phyloP scores from a whole-genome alignment of 768 basidiomycete genomes.

The Boletus reticulatus region DNA sequence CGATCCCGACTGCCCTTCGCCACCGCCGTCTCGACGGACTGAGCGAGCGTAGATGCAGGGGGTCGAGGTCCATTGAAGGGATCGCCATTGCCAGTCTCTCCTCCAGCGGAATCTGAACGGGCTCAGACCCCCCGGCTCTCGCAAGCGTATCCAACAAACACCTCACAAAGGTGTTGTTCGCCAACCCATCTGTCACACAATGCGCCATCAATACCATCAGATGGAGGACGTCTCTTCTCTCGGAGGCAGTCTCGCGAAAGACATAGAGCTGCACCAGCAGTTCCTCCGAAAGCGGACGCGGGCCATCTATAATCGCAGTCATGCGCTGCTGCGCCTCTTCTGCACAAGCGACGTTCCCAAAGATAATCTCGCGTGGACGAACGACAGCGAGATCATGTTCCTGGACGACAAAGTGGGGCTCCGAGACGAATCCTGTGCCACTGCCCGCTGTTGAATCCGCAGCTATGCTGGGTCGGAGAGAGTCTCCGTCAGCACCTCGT shows the following conservation, averaged over 20 bases:
- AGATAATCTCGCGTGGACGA: slow-evolving; percentile 39
- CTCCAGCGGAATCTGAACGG: slow-evolving; percentile 26
- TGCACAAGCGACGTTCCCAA: slow-evolving; percentile 30
- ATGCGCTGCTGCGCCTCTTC: slow-evolving; percentile 35
- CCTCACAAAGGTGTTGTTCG: slow-evolving; percentile 40
- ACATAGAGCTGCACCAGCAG: slow-evolving; percentile 43
- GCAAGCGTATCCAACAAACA: slow-evolving; percentile 45
- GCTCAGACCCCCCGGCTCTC: not conserved
- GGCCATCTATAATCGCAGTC: slow-evolving; percentile 31
- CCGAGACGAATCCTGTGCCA: not conserved
- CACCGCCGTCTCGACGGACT: slow-evolving; percentile 41
- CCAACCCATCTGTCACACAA: slow-evolving; percentile 48
- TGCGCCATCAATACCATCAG: slow-evolving; percentile 46
- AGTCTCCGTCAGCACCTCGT: slow-evolving; percentile 10
- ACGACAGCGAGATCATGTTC: slow-evolving; percentile 33
- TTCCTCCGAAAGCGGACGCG: slow-evolving; percentile 41
- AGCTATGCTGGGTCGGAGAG: not conserved
- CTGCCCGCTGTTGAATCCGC: not conserved
- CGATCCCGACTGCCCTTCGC: slow-evolving; percentile 41
- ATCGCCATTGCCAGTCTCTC: slow-evolving; percentile 42
- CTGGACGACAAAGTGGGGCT: slow-evolving; percentile 38
- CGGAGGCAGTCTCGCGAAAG: slow-evolving; percentile 33
- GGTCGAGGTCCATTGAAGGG: slow-evolving; percentile 37
- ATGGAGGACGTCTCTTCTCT: slow-evolving; percentile 37
- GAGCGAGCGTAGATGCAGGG: slow-evolving; percentile 25